Evolutionary conservation across 352 stramenopile genomes (phyloP), one percentile per base, ranked within the genome.

Genomic region (Phytophthora tentaculata): DNA sequence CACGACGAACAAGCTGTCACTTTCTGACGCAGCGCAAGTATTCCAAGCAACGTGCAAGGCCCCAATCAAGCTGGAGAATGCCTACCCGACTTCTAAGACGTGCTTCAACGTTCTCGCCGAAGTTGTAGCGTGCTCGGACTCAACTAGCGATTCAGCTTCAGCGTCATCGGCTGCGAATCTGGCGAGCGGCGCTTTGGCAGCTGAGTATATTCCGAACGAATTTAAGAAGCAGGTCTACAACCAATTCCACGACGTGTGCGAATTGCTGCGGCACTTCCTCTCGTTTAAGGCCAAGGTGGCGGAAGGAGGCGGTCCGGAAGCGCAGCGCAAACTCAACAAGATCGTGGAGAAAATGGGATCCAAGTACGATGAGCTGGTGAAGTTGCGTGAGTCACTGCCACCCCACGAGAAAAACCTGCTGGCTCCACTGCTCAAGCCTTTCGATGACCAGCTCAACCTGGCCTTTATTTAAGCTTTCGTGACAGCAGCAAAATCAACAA

Each of bases 141-240:
- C 77, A 8, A 83, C 73, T 12, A 79, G 86, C 49, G 80, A 83
- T 39, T 77, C 80, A 17, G 76, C 79, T 20, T 85, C 81, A 26
- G 78, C 80, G 10, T 88, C 80, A 8, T 88, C 80, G 7, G 71
- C 76, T 37, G 64, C 79, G 19, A 85, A 77, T 47, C 61, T 90
- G 14, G 74, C 77, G 17, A 82, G 75, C 32, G 84, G 83, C 12
- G 80, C 80, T 1, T 73, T 89, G 52, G 81, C 84, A 1, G 84
- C 86, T 5, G 84, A 91, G 48, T 91, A 80, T 51, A 95, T 95
- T 60, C 86, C 86, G 29, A 91, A 81, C 41, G 86, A 96, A 44
- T 95, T 95, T 68, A 95, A 95, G 72, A 93, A 92, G 64, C 83
- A 93, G 54, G 76, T 96, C 41, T 93, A 91, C 81, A 88, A 86